Evolutionary conservation across 148 eudicot genomes (phyloP), one percentile per base, ranked within the genome.

Genomic region (Selenicereus undatus): DNA sequence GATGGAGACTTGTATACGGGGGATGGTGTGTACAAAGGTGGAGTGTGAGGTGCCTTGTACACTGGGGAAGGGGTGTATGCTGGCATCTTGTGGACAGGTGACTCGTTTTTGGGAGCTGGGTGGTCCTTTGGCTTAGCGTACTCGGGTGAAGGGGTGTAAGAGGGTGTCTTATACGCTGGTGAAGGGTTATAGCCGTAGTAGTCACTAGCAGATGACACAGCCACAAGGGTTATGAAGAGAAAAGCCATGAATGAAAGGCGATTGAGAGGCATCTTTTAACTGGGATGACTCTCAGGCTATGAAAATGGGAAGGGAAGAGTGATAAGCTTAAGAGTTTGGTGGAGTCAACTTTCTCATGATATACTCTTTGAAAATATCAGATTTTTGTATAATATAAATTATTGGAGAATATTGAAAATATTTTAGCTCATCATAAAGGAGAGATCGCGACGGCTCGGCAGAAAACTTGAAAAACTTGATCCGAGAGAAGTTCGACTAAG

Each of bases 241-340:
- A 66, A 65, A n/a, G 51, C 64, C 71, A 60, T 11, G 32, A 76
- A 36, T 14, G 71, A 76, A 48, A 26, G 13, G 17, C 5, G 22
- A 66, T 6, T 66, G 73, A 45, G 16, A 65, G 80, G 62, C 80
- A 78, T 78, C n/a, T 12, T 16, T 78, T 36, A 42, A 0, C 3
- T 3, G 20, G 20, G 29, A 8, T 39, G 80, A 32, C 32, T 32
- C 32, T 32, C 1, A 32, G 32, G 32, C 32, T 32, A 32, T 32
- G 32, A 32, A 2, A 32, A 21, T 60, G 65, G n/a, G 65, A 60
- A 60, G 65, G 4, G 65, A 21, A 60, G 4, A 4, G 65, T 5
- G 18, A 39, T 39, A 39, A 0, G 43, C 43, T 36, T 39, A 4
- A 7, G 43, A 39, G 3, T 39, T 4, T 39, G 43, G 43, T 39